Base-by-base conservation (phyloP, 331 rosid species). In the Malus hybrid region DNA sequence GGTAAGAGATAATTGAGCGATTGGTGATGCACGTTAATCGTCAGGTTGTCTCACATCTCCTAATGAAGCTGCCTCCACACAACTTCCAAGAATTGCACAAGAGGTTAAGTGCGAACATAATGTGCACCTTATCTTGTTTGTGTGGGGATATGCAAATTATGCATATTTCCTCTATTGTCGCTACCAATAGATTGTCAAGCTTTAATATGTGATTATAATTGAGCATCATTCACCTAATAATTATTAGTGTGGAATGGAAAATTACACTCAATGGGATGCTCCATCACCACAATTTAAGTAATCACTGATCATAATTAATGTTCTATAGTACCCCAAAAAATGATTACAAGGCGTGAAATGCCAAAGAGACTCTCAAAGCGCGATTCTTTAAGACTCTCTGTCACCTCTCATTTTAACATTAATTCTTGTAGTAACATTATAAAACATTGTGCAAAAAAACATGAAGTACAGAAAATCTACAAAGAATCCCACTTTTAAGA, bases 101-200 rank as follows among this genome's bases (percentile, higher is more conserved):
- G 30, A 20, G 4, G 63, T n/a, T 19, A 39, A 9, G 20, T 52
- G 63, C 3, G 20, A 7, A 32, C 9, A 34, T 8, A 57, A 44
- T 42, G 56, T 36, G 58, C 66, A 32, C 70, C 75, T 72, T 46
- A 9, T 18, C 22, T 16, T 63, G 12, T 67, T 9, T 63, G 44
- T 52, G 66, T 44, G 70, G 71, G 57, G 58, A 3, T 63, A 73
- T 63, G 3, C 19, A 19, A 46, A 36, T 39, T 19, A 7, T 60
- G 62, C 67, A 64, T 70, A 61, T 57, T 60, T 73, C 28, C 33
- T 19, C 58, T 26, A 29, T 72, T 65, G 74, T 72, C 79, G 53
- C 70, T 24, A 46, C 67, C 67, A 33, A 15, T 46, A 65, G 77
- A 65, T 66, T 64, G 77, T 46, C 73, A 78, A 62, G 52, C 66